Evolutionary conservation across 108 stramenopile genomes (phyloP).

Genomic region (Discostella pseudostelligera): DNA sequence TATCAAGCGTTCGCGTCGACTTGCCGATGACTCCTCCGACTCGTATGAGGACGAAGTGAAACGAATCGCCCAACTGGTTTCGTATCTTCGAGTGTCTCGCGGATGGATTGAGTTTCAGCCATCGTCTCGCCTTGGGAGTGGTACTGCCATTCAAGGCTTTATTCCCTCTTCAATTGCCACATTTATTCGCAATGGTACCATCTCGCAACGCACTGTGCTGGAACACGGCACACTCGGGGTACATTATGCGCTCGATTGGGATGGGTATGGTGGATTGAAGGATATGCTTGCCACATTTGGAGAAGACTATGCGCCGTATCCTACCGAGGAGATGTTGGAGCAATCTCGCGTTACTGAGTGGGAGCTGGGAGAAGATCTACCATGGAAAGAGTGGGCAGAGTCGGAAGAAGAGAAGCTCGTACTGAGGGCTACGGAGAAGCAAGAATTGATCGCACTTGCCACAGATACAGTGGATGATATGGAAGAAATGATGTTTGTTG

Average conservation of each 20-base stretch:
- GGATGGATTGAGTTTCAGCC: slow-evolving; percentile 51
- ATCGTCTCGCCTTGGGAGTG: slow-evolving; percentile 44
- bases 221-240: slow-evolving; percentile 39
- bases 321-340: slow-evolving; percentile 41
- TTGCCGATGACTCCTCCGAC: slow-evolving; percentile 17
- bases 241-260: slow-evolving; percentile 46
- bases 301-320: slow-evolving; percentile 36
- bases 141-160: slow-evolving; percentile 42
- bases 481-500: slow-evolving; percentile 29
- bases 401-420: slow-evolving; percentile 20
- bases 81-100: slow-evolving; percentile 20
- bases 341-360: slow-evolving; percentile 18
- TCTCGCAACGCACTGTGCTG: slow-evolving; percentile 39
- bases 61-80: slow-evolving; percentile 20
- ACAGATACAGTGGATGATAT: neutral
- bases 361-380: slow-evolving; percentile 49
- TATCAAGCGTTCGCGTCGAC: slow-evolving; percentile 26
- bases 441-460: neutral
- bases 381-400: slow-evolving; percentile 33
- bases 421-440: neutral
- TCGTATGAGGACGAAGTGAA: slow-evolving; percentile 22
- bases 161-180: slow-evolving; percentile 41
- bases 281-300: slow-evolving; percentile 45
- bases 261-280: slow-evolving; percentile 42
- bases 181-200: slow-evolving; percentile 37